Base-by-base conservation (phyloP, 441 rosid genomes). In the Pelargonium cotyledonis region DNA sequence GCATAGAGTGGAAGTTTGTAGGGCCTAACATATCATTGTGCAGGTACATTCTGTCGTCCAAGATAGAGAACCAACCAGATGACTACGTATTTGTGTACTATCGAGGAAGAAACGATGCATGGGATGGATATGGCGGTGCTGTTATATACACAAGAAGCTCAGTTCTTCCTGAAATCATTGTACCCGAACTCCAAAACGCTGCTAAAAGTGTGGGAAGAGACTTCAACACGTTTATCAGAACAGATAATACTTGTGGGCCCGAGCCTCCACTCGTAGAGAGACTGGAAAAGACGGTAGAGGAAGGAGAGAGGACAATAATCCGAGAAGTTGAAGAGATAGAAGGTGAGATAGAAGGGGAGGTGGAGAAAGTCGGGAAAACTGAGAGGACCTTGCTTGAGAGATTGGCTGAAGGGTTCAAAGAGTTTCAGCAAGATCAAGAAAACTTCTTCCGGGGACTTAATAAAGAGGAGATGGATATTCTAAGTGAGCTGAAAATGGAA, bases 41-140 rank as follows among this genome's bases (percentile, higher is more conserved):
- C 81, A 94, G 97, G 98, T 91, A 91, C 79, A 87, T 91, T 41
- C 41, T 94, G 67, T 94, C 99, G 60, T 86, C 97, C 60, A 84
- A 91, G 83, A 76, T 80, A 41, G 89, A 91, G 79, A 84, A 88
- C 63, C 80, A 83, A 69, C 84, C 77, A 0, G 92, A 91, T 16
- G 97, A 94, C 75, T 91, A 88, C 21, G 68, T 88, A 26, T 94
- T 91, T 60, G 94, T 91, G 62, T 94, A 94, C 72, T 94, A 94
- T 78, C 90, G 83, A 43, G 96, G 97, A 61, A 61, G 86, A 71
- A 94, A 94, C 66, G 96, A 94, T 81, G 99, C 97, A 49, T 94
- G 99, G 99, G 96, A 94, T 77, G 99, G 99, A 75, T 94, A 91
- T 51, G 96, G 97, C 0, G 99, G 97, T 61, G 95, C 97, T 0